Evolutionary conservation across 805 yeast genomes (phyloP).

Genomic region (Millerozyma miso): DNA sequence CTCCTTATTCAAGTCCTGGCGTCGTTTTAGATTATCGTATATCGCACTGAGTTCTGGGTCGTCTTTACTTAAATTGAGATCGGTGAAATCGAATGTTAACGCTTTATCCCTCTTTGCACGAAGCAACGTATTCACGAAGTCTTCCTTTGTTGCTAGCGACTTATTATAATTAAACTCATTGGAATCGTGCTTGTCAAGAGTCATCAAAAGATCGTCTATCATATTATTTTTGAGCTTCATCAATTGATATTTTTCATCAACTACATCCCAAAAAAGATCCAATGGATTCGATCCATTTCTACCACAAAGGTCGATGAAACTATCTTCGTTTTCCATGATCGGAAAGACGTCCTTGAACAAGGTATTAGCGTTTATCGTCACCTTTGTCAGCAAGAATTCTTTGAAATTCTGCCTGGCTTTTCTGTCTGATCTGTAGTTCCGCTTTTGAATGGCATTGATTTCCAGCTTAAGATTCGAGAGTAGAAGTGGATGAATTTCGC

Average conservation of each 20-base stretch:
- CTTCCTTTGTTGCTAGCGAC: conserved; percentile 12
- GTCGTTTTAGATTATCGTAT: conserved; percentile 24
- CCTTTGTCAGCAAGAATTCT: conserved; percentile 37
- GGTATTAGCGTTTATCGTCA: conserved; percentile 46
- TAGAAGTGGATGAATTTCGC: conserved; percentile 27
- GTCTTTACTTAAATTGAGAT: conserved; percentile 9
- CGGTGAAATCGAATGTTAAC: conserved; percentile 15
- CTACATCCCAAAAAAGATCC: conserved; percentile 71
- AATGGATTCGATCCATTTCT: conserved; percentile 73
- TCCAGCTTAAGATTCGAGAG: conserved; percentile 17
- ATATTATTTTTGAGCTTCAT: conserved; percentile 58
- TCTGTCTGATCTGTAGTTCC: conserved; percentile 55
- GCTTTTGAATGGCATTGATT: conserved; percentile 22
- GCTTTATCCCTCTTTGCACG: conserved; percentile 28
- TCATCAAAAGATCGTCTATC: conserved; percentile 47
- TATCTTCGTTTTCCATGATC: conserved; percentile 47
- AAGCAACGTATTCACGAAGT: conserved; percentile 15
- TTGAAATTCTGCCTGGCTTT: conserved; percentile 61
- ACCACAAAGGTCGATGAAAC: conserved; percentile 63
- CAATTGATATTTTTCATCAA: conserved; percentile 56
- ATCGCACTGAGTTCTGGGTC: conserved; percentile 23
- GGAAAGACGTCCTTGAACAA: conserved; percentile 57
- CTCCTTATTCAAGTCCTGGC: conserved; percentile 14
- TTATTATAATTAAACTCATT: conserved; percentile 15
- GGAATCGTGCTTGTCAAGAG: conserved; percentile 12